Evolutionary conservation across 1,284 basidiomycete species (phyloP).

Genomic region (Ganoderma sinense): DNA sequence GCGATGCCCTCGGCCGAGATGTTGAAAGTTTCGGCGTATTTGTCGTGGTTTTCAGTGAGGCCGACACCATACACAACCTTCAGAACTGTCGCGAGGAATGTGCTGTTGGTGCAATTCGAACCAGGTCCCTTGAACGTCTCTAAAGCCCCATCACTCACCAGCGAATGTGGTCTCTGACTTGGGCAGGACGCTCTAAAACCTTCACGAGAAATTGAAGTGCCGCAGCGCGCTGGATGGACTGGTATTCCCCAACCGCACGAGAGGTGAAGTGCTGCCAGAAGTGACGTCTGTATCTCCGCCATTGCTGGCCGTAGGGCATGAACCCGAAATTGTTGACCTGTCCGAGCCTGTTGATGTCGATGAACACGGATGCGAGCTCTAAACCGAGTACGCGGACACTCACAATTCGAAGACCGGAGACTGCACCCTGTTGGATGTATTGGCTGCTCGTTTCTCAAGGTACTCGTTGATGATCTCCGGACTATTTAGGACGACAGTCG

Average conservation of each 20-base stretch:
- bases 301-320: conserved; percentile 9
- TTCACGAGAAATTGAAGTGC: background rate
- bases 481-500: conserved; percentile 21
- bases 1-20: background rate
- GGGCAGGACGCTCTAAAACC: background rate
- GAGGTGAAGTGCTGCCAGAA: conserved; percentile 20
- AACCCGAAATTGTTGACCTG: background rate
- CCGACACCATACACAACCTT: conserved; percentile 17
- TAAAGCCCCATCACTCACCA: background rate
- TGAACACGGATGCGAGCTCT: background rate
- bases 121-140: background rate
- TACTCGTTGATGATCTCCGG: conserved; percentile 16
- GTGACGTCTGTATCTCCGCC: conserved; percentile 5
- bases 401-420: background rate
- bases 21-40: conserved; percentile 1
- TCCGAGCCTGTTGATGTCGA: background rate
- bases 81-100: conserved; percentile 12
- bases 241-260: background rate
- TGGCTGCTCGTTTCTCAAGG: conserved; percentile 18
- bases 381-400: background rate
- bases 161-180: conserved; percentile 1
- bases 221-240: background rate
- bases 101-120: background rate
- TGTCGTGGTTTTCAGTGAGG: conserved; percentile 1
- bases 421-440: conserved; percentile 13